These are phyloP conservation scores for Fusarium acutatum DNA, from an alignment of 2,329 filamentous ascomycete species.

Conservation along the genomic window DNA sequence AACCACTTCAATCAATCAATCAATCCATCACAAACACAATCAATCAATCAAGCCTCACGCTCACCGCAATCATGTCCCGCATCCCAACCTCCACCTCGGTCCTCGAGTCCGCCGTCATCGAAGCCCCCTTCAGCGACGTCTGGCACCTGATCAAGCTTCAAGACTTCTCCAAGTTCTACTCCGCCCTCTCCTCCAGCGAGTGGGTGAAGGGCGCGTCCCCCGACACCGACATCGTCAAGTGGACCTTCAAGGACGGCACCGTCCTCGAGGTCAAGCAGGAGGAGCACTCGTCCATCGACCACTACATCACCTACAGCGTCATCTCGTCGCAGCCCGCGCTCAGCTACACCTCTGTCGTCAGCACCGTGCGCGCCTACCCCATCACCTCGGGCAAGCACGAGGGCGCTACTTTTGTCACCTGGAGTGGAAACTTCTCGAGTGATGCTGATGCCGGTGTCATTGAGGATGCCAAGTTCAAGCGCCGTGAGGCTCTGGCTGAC, in stretches of 20 bases:
- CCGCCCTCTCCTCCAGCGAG: constrained; percentile 67
- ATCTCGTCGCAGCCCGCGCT: constrained; percentile 73
- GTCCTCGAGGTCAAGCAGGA: constrained; percentile 78
- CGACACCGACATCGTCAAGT: constrained; percentile 75
- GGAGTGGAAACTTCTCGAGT: constrained; percentile 74
- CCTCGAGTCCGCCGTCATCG: constrained; percentile 73
- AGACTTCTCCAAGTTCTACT: constrained; percentile 74
- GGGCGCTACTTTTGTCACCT: constrained; percentile 73
- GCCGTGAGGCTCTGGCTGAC: constrained; percentile 74
- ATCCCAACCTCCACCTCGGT: constrained; percentile 75
- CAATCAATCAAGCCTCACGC: not conserved
- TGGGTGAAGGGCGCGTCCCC: constrained; percentile 68
- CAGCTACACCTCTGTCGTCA: constrained; percentile 71
- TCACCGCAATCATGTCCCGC: constrained; percentile 34
- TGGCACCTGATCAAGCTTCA: constrained; percentile 81
- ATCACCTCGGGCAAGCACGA: constrained; percentile 73
- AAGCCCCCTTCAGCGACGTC: constrained; percentile 70
- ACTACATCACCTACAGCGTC: constrained; percentile 79
- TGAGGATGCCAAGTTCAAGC: constrained; percentile 80
- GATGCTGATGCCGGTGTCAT: constrained; percentile 77
- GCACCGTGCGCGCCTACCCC: constrained; percentile 71
- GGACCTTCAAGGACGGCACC: constrained; percentile 76
- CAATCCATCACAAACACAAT: not conserved
- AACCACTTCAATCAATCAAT: not conserved
- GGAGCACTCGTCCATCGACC: constrained; percentile 78